These are phyloP conservation scores for Boletus sensibilis DNA, from an alignment of 768 basidiomycete species.

Conservation along the genomic window DNA sequence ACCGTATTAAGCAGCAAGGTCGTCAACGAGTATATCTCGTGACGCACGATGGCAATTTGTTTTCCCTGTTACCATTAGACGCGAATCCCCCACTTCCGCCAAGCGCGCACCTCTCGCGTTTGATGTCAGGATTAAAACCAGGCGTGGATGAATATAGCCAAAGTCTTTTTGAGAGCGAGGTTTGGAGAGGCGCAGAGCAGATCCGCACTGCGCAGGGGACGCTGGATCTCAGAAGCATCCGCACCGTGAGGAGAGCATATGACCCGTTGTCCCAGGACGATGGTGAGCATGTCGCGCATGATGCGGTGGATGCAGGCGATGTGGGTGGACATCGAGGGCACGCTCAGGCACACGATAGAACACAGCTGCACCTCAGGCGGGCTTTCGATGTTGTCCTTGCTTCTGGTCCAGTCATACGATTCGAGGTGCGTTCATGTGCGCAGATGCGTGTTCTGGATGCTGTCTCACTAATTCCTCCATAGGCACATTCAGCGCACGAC, in stretches of 20 bases:
- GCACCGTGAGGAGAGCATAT: conserved; percentile 58
- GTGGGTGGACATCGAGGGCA: conserved; percentile 61
- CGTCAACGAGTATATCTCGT: conserved; percentile 66
- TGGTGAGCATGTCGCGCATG: conserved; percentile 28
- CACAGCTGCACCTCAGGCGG: conserved; percentile 52
- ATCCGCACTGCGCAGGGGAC: conserved; percentile 64
- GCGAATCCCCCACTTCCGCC: conserved; percentile 74
- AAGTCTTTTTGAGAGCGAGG: conserved; percentile 49
- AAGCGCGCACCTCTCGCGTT: conserved; percentile 40
- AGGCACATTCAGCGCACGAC: conserved; percentile 65
- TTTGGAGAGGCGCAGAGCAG: conserved; percentile 61
- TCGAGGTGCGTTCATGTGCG: conserved; percentile 62
- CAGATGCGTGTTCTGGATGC: not conserved
- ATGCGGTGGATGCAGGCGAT: conserved; percentile 55
- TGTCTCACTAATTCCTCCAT: conserved; percentile 1
- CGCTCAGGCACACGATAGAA: conserved; percentile 41
- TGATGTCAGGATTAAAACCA: conserved; percentile 30
- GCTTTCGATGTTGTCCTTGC: conserved; percentile 76
- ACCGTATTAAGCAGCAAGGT: conserved; percentile 59
- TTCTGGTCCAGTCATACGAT: conserved; percentile 66
- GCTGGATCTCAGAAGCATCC: conserved; percentile 69
- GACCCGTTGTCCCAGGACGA: conserved; percentile 28
- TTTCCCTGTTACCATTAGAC: conserved; percentile 48
- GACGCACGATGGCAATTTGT: conserved; percentile 72
- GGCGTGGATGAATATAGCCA: conserved; percentile 31